A percentile compares a stretch with the other conserved stretches of the same genome.
phyloP scores from a whole-genome alignment of 495 filamentous ascomycete species.

The Talaromyces nanjingensis region DNA sequence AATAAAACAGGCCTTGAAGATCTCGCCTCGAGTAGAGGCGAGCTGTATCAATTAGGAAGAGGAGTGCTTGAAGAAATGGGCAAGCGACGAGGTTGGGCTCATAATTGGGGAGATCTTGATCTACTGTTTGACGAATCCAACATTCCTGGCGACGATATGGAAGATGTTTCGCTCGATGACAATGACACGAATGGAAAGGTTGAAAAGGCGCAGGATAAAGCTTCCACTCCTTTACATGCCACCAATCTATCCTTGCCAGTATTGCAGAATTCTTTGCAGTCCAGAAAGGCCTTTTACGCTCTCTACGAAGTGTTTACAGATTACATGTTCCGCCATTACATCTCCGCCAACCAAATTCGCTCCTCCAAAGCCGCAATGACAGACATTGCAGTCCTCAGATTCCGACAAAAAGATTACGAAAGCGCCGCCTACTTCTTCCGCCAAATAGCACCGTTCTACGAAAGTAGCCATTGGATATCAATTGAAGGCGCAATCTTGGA shows the following conservation, averaged over 20 bases:
- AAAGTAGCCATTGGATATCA: conserved; percentile 68
- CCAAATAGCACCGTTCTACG: conserved; percentile 75
- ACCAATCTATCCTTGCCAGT: conserved; percentile 24
- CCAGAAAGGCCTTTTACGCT: conserved; percentile 38
- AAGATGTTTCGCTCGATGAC: conserved; percentile 35
- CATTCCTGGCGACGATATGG: conserved; percentile 45
- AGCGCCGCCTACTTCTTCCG: conserved; percentile 75
- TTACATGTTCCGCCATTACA: conserved; percentile 64
- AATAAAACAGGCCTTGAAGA: conserved; percentile 69
- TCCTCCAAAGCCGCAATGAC: conserved; percentile 70
- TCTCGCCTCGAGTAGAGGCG: conserved; percentile 73
- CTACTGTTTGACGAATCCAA: conserved; percentile 42
- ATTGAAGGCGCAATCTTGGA: conserved; percentile 77
- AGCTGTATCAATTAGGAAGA: conserved; percentile 71
- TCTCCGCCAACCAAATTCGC: conserved; percentile 66
- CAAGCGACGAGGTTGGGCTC: conserved; percentile 64
- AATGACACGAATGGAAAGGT: conserved; percentile 11
- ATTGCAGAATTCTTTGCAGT: conserved; percentile 25
- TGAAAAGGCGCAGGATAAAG: conserved; percentile 27
- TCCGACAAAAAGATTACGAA: conserved; percentile 58
- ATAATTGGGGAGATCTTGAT: conserved; percentile 64
- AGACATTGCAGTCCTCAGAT: conserved; percentile 81
- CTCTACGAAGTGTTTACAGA: conserved; percentile 68
- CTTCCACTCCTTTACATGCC: conserved; percentile 26
- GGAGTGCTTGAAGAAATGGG: conserved; percentile 71